Evolutionary conservation across 2,329 filamentous ascomycete genomes (phyloP), one percentile per base, ranked within the genome.

Genomic region (Incumbomyces lentus): DNA sequence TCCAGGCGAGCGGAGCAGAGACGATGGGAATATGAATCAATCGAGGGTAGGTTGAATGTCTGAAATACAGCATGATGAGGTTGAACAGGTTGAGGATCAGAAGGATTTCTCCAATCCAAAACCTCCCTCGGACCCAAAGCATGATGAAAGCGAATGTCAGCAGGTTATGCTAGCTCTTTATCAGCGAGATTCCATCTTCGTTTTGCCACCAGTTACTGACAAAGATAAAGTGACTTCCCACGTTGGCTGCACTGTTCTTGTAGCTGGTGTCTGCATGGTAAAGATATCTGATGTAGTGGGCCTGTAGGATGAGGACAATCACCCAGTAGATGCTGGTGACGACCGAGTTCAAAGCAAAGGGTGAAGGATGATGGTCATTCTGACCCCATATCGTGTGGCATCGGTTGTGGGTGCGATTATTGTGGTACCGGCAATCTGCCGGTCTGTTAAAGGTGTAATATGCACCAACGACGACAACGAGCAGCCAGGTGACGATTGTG

Each of bases 71-170:
- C 31, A 76, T 73, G 7, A 75, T 75, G 44, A 94, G 75, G 65
- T 93, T 93, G 71, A 86, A 70, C 62, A 92, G 85, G 70, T 94
- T 92, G 69, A 85, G 63, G 52, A 88, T 68, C 49, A 93, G 68
- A 42, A 94, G 73, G 40, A 93, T 50, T 68, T 90, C 83, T 8
- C 85, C 80, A 66, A 81, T 79, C 70, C 78, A 74, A 68, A 89
- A 92, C 64, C 84, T 75, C 40, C 73, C 78, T 57, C 82, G 79
- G 44, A 85, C 82, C 71, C 90, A 94, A 51, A 94, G 78, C 70
- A 89, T 79, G 58, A 93, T 76, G 64, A 88, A 94, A 56, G 76
- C 79, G 55, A 89, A 84, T 64, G 87, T 78, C 50, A 94, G 74
- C 35, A 95, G 68, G 65, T 94, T 95, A 73, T 87, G 84, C 54